These are phyloP conservation scores for Clathrospora elynae DNA, from an alignment of 2,329 filamentous ascomycete species.

Conservation along the genomic window DNA sequence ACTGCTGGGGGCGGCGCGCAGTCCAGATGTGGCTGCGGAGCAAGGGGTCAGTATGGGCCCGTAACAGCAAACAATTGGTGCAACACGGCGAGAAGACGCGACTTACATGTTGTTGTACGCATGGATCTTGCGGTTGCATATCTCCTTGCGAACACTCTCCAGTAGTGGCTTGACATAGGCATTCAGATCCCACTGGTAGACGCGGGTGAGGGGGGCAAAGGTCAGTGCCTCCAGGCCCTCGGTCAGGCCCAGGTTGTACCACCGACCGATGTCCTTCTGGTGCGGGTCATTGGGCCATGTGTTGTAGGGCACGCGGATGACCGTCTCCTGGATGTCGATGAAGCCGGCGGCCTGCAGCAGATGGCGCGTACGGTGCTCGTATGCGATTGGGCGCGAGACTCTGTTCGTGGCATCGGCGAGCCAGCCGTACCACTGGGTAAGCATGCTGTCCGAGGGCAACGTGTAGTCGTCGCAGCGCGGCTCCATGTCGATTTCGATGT, in stretches of 20 bases:
- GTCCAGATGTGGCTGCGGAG: constrained; percentile 55
- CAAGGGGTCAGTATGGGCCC: constrained; percentile 37
- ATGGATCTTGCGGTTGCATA: constrained; percentile 69
- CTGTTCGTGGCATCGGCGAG: constrained; percentile 70
- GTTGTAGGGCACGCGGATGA: constrained; percentile 73
- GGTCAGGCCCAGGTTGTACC: constrained; percentile 81
- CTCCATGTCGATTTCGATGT: constrained; percentile 84
- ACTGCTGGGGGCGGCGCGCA: constrained; percentile 52
- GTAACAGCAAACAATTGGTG: constrained; percentile 35
- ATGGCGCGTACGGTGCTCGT: constrained; percentile 64
- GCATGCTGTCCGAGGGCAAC: constrained; percentile 60
- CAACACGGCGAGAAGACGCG: constrained; percentile 18
- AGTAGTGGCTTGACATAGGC: constrained; percentile 66
- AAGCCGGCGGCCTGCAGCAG: constrained; percentile 75
- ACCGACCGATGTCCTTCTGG: constrained; percentile 72
- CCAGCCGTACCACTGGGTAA: constrained; percentile 72
- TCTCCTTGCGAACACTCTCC: constrained; percentile 67
- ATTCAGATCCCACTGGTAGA: constrained; percentile 64
- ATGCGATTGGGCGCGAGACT: constrained; percentile 68
- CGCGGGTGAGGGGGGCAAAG: constrained; percentile 72
- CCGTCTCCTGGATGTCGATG: constrained; percentile 73
- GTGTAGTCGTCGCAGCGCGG: constrained; percentile 73
- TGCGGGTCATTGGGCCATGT: constrained; percentile 70
- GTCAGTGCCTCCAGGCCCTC: constrained; percentile 75
- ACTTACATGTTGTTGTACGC: constrained; percentile 80